Evolutionary conservation across 2,329 filamentous ascomycete species (phyloP), one percentile per base, ranked within the genome.

Genomic region (Penicillium vulpinum): DNA sequence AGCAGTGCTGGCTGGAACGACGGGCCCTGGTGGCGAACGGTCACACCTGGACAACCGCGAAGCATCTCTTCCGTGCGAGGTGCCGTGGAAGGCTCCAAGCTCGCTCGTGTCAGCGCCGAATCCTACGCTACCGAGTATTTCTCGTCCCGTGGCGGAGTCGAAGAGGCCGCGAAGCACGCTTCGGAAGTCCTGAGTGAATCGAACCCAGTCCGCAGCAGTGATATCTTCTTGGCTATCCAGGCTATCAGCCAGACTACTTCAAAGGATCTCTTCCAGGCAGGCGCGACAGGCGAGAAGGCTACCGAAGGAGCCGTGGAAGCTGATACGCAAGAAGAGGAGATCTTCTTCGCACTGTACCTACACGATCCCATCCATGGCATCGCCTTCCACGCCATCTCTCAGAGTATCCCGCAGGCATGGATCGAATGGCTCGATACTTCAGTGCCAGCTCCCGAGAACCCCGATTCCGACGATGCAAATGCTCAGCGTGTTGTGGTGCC

Each of bases 191-290:
- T 95, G 39, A 91, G 86, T 75, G 91, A 95, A 73, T 85, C 82
- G 40, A 97, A 97, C 73, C 93, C 94, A 0, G 91, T 96, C 13
- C 86, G 94, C 56, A 96, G 89, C 70, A 95, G 90, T 57, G 91
- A 99, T 72, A 90, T 99, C 61, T 99, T 99, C 82, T 82, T 99
- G 31, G 86, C 92, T n/a, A 88, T 99, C 33, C 94, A 99, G 77
- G 91, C 94, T 10, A 85, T 97, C 67, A 83, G 80, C 50, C 83
- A 89, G 61, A 81, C 85, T 9, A 78, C 78, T 1, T 85, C 89
- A 59, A 78, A 81, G 54, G 83, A 85, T 1, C 79, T 96, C 1
- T 96, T 96, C 71, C 77, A 76, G 78, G 86, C 63, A 75, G 85
- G 70, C 74, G 81, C 65, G 66, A 83, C 56, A 51, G 70, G 67